Base-by-base conservation (phyloP, 2,329 filamentous ascomycete genomes). In the Fusarium virguliforme region DNA sequence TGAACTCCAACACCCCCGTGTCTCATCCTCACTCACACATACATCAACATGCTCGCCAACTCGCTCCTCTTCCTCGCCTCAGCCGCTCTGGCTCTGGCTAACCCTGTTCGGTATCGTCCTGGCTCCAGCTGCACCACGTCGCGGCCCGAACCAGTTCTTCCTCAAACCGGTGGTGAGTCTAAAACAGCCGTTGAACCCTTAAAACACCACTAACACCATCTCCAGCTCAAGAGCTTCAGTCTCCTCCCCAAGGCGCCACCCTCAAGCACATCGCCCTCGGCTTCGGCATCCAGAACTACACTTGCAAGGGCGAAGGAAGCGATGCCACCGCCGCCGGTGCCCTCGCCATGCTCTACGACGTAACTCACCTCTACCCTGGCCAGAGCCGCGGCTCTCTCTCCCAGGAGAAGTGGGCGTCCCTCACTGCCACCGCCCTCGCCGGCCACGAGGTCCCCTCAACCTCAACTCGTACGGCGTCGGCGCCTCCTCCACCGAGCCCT, bases 221-320 rank as follows among this genome's bases (percentile, higher is more conserved):
- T 24, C 18, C 55, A 85, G 83, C 77, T 38, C 75, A 74, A 26
- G 81, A 88, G 57, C 85, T 89, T 30, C 78, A 83, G n/a, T 65
- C 78, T 4, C 83, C 83, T 1, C 70, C 84, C 3, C 67, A 79
- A 9, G 76, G 76, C 67, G 74, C 82, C 46, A 77, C 77, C 6
- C 81, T 90, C 38, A 85, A 87, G 77, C 81, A 85, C 81, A 86
- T 92, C 68, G 85, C 84, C 62, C 80, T 92, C 43, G 90, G 90
- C 72, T 86, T 90, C 73, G 90, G 90, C 63, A 87, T 90, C 74
- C 90, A 92, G 76, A 92, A 92, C 85, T 92, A 92, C 83, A 90
- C 88, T 38, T 92, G 90, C 80, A 69, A 72, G n/a, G 65, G 75
- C 3, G 77, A 78, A 3, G 78, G 77, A 15, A 78, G 80, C 9